A percentile compares a stretch with the other conserved stretches of the same genome.
Conservation (phyloP, 1,139 yeast species). For the Zygoascus hellenicus region DNA sequence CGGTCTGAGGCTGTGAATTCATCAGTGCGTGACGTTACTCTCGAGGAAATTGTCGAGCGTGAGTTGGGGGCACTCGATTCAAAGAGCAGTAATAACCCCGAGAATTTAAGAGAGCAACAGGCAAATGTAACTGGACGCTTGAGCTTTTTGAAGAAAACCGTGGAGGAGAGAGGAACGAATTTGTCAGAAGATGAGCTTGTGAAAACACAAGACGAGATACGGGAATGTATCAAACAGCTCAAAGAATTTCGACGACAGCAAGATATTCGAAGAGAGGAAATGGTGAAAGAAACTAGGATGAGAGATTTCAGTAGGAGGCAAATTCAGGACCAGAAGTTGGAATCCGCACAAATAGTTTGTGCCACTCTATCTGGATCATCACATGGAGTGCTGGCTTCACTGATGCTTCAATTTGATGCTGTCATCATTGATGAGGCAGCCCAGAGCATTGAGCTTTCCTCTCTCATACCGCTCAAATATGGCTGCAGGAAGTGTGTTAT, state of each 20-base stretch:
- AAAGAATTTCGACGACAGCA: constrained; percentile 64
- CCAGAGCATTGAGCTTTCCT: constrained; percentile 91
- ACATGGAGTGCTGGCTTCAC: constrained; percentile 70
- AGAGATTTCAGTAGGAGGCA: constrained; percentile 74
- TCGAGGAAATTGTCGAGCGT: constrained; percentile 81
- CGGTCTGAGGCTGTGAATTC: constrained; percentile 82
- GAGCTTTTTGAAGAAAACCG: constrained; percentile 41
- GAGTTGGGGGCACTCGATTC: constrained; percentile 41
- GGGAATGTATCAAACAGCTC: constrained; percentile 53
- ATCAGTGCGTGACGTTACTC: constrained; percentile 73
- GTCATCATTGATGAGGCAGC: constrained; percentile 98
- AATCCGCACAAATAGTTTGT: constrained; percentile 82
- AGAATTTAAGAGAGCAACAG: constrained; percentile 48
- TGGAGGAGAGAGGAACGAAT: constrained; percentile 28
- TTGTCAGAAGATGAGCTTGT: constrained; percentile 21
- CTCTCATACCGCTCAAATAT: constrained; percentile 86
- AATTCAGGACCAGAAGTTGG: constrained; percentile 64
- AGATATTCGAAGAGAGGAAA: constrained; percentile 69
- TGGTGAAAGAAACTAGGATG: constrained; percentile 59
- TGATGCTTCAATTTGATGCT: constrained; percentile 80
- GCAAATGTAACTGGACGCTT: constrained; percentile 48
- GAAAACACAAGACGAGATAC: constrained; percentile 27
- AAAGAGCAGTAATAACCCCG: constrained; percentile 27
- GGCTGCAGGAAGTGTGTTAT: constrained; percentile 88
- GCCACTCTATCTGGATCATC: constrained; percentile 94